Conservation (phyloP, 768 basidiomycete genomes). For the Mycena chlorophos region DNA sequence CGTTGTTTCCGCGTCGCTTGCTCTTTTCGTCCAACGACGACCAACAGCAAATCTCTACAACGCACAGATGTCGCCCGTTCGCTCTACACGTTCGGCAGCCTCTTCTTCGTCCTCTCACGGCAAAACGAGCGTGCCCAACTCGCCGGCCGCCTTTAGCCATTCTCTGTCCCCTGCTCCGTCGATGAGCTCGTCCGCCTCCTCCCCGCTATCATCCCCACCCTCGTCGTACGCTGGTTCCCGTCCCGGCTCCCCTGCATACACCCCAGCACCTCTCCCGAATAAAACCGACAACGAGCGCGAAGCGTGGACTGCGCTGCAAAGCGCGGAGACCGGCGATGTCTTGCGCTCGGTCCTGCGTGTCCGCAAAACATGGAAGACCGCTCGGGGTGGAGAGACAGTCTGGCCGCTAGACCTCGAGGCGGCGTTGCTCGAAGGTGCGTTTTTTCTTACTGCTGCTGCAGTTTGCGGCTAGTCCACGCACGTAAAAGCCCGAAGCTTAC, state of each 20-base stretch:
- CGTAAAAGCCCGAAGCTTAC: constrained; percentile 17
- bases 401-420: constrained; percentile 80
- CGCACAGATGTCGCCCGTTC: no score
- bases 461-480: background rate
- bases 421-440: constrained; percentile 67
- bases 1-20: no score
- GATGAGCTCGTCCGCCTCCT: background rate
- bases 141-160: background rate
- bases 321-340: constrained; percentile 49
- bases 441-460: background rate
- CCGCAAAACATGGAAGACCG: constrained; percentile 73
- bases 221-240: background rate
- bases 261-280: background rate
- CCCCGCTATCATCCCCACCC: background rate
- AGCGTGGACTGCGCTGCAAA: constrained; percentile 26
- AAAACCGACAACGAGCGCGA: constrained; percentile 4
- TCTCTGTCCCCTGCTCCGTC: background rate
- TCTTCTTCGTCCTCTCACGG: background rate
- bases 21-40: no score
- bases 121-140: background rate
- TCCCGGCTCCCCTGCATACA: background rate
- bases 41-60: no score
- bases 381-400: constrained; percentile 68
- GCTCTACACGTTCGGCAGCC: background rate
- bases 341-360: constrained; percentile 64